Conservation (phyloP, 2,329 filamentous ascomycete genomes). For the Trichophyton simii region DNA sequence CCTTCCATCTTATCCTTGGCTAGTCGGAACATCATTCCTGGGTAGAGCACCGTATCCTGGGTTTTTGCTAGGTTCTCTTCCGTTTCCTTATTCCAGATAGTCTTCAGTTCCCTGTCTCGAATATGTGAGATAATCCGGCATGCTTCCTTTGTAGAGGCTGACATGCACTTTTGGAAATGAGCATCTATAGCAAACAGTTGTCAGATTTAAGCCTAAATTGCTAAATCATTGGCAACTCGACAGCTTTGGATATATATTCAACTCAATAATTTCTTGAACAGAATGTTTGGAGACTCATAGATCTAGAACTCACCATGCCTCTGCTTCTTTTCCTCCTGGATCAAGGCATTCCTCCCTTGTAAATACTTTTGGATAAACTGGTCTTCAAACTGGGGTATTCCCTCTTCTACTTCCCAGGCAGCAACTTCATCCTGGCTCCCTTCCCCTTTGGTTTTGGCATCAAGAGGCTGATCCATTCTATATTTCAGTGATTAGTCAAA, state of each 20-base stretch:
- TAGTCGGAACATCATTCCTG: constrained; percentile 85
- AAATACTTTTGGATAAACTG: constrained; percentile 75
- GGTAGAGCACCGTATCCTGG: constrained; percentile 52
- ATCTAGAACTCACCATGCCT: constrained; percentile 51
- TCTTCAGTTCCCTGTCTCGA: constrained; percentile 60
- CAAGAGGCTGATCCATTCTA: not conserved
- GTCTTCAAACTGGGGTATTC: constrained; percentile 44
- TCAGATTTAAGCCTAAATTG: not conserved
- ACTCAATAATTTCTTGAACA: too few relatives aligned
- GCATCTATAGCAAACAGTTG: constrained; percentile 14
- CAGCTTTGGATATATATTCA: too few relatives aligned
- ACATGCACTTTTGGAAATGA: constrained; percentile 42
- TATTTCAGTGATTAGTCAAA: too few relatives aligned
- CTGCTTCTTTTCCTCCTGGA: constrained; percentile 67
- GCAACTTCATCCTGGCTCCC: not conserved
- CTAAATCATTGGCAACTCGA: not conserved
- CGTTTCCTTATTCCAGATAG: constrained; percentile 62
- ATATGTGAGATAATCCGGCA: constrained; percentile 70
- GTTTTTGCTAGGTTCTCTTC: constrained; percentile 55
- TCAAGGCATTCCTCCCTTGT: constrained; percentile 59
- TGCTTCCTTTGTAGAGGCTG: constrained; percentile 64
- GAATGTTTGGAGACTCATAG: not conserved
- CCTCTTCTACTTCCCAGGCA: constrained; percentile 29
- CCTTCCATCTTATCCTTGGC: constrained; percentile 73
- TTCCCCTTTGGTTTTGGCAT: not conserved